Base-by-base conservation (phyloP, 2,329 filamentous ascomycete genomes). In the Ophiostoma himal-ulmi region DNA sequence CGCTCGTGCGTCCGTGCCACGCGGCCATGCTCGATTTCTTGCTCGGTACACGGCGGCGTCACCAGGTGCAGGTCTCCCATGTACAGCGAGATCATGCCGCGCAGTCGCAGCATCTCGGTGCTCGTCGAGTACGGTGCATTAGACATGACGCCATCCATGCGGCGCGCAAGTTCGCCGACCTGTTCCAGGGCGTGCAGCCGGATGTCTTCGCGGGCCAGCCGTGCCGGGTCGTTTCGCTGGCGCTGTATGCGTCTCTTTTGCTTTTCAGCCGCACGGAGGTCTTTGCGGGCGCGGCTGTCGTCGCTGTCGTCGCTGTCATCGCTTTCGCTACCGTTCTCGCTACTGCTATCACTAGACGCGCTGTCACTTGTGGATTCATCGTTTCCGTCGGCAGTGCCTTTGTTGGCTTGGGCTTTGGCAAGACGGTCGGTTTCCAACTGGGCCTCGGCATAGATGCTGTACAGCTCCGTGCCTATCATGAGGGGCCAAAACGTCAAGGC, bases 391-490 rank as follows among this genome's bases (percentile, higher is more conserved):
- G 7, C 37, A 39, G 8, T 13, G 10, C 17, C 17, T 6, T 48
- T 7, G 17, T 3, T n/a, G 44, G 17, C 44, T 8, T 39, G 37
- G 10, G 17, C 44, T 20, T 48, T 48, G n/a, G 10, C 74, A 13
- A 84, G 74, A 13, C 76, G 77, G 69, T 81, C 77, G 52, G 85
- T 76, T 13, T 79, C 83, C 68, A 77, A 76, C 70, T 78, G 80
- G 76, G 85, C 85, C 81, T 88, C 88, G 66, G 86, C 83, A 76
- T 91, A 86, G 1, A 89, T 82, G 72, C 91, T 87, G 77, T 92
- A 94, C 68, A 97, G 85, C 86, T 95, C 94, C 65, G 93, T 86
- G 67, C 88, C 88, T 75, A 94, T 89, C 81, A 96, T 86, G 17
- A 91, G 90, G 17, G 91, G 89, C 80, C 93, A 94, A 77, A 97